phyloP scores from a whole-genome alignment of 2,329 filamentous ascomycete species.

The Aciculosporium take region DNA sequence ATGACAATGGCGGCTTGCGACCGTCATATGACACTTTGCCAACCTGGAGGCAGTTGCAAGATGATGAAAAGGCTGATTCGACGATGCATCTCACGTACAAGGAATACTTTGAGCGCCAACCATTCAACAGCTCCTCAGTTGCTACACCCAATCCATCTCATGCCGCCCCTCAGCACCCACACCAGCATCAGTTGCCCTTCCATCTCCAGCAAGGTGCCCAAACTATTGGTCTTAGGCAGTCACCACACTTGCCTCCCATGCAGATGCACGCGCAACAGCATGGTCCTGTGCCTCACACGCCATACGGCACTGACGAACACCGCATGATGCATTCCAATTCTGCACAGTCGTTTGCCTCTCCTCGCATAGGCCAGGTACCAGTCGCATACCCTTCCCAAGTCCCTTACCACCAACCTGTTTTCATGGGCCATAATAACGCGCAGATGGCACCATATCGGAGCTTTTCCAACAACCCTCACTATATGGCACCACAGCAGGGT shows the following conservation, averaged over 20 bases:
- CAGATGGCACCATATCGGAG: slow-evolving; percentile 59
- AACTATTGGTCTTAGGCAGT: slow-evolving; percentile 51
- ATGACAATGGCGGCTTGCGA: slow-evolving; percentile 68
- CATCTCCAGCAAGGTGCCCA: slow-evolving; percentile 66
- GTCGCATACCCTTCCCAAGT: slow-evolving; percentile 60
- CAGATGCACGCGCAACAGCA: slow-evolving; percentile 65
- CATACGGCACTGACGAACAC: slow-evolving; percentile 66
- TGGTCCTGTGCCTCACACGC: slow-evolving; percentile 46
- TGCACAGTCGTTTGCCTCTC: slow-evolving; percentile 73
- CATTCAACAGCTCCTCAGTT: slow-evolving; percentile 40
- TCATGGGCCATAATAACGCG: slow-evolving; percentile 52
- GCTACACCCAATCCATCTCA: slow-evolving; percentile 57
- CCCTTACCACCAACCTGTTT: slow-evolving; percentile 58
- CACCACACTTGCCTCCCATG: slow-evolving; percentile 63
- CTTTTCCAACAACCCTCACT: slow-evolving; percentile 56
- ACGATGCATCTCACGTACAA: slow-evolving; percentile 55
- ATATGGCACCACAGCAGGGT: slow-evolving; percentile 53
- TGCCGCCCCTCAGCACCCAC: slow-evolving; percentile 57
- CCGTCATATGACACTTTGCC: slow-evolving; percentile 73
- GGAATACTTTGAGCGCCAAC: slow-evolving; percentile 62
- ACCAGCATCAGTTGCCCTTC: slow-evolving; percentile 71
- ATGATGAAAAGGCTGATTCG: slow-evolving; percentile 55
- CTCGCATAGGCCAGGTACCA: slow-evolving; percentile 56
- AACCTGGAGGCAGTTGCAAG: slow-evolving; percentile 62
- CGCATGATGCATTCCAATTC: slow-evolving; percentile 81